Evolutionary conservation across 202 grass and related monocot genomes (phyloP).

Genomic region (Eragrostis tef): DNA sequence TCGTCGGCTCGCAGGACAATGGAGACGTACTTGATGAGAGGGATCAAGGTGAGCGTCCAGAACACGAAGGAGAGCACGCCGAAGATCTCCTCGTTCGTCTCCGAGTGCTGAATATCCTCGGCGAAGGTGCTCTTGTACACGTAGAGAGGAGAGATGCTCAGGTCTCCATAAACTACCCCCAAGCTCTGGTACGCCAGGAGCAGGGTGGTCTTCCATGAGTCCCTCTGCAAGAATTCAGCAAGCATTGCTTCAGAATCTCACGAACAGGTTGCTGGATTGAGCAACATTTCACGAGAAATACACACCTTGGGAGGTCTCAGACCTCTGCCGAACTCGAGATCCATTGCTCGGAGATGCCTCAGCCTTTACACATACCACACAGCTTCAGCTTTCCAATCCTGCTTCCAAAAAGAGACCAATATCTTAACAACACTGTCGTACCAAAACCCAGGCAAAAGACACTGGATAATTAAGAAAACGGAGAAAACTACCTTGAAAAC

Average conservation of each 20-base stretch:
- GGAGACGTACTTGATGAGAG: slow-evolving; percentile 92
- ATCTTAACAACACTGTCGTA: slow-evolving; percentile 21
- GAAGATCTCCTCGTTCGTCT: slow-evolving; percentile 92
- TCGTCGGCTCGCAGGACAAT: slow-evolving; percentile 89
- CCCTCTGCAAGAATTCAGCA: slow-evolving; percentile 60
- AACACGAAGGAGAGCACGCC: slow-evolving; percentile 94
- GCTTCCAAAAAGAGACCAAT: slow-evolving; percentile 14
- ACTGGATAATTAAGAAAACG: neutral
- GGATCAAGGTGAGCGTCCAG: slow-evolving; percentile 96
- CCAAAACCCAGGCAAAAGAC: slow-evolving; percentile 1
- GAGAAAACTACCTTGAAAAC: slow-evolving; percentile 30
- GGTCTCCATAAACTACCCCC: slow-evolving; percentile 92
- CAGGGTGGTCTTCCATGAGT: slow-evolving; percentile 87
- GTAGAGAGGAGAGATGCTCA: slow-evolving; percentile 94
- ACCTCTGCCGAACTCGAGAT: slow-evolving; percentile 66
- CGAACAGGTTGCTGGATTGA: neutral
- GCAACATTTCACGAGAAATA: neutral
- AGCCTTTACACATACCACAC: neutral
- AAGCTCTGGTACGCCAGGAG: slow-evolving; percentile 95
- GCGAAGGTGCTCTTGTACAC: slow-evolving; percentile 98
- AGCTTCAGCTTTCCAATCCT: slow-evolving; percentile 22
- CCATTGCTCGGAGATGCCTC: slow-evolving; percentile 54
- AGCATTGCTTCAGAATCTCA: slow-evolving; percentile 43
- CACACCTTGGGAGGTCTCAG: slow-evolving; percentile 62
- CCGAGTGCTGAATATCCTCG: slow-evolving; percentile 92